Conservation (phyloP, 768 basidiomycete genomes). For the Lepiota brunneoincarnata region DNA sequence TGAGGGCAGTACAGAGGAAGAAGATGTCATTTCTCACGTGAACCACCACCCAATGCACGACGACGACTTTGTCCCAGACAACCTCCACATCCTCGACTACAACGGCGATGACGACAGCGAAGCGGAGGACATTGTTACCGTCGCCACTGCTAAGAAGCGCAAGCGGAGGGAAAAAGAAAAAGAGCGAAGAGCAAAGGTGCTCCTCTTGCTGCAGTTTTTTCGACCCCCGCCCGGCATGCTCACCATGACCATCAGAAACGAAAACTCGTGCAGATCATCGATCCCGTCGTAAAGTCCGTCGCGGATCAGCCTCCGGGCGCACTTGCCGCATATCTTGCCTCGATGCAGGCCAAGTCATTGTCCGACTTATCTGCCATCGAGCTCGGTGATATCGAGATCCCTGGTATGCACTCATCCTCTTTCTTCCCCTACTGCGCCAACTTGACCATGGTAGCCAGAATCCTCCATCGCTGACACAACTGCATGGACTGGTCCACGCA, state of each 20-base stretch:
- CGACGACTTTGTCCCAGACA: constrained; percentile 63
- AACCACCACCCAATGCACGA: constrained; percentile 53
- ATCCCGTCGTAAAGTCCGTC: constrained; percentile 41
- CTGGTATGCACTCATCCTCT: constrained; percentile 48
- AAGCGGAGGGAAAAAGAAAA: constrained; percentile 75
- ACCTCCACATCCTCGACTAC: constrained; percentile 37
- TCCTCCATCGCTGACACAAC: constrained; percentile 74
- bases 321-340: constrained; percentile 61
- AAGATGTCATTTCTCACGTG: constrained; percentile 9
- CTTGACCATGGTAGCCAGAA: constrained; percentile 46
- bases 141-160: constrained; percentile 52
- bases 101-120: constrained; percentile 22
- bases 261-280: constrained; percentile 48
- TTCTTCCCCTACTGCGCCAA: neutral
- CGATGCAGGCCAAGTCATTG: constrained; percentile 69
- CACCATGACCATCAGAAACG: constrained; percentile 46
- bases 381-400: constrained; percentile 74
- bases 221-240: neutral
- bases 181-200: constrained; percentile 68
- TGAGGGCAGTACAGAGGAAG: neutral
- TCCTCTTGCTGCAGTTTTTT: constrained; percentile 15
- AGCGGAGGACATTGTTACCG: constrained; percentile 18
- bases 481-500: constrained; percentile 67
- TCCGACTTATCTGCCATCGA: constrained; percentile 73
- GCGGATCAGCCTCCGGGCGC: constrained; percentile 55